Evolutionary conservation across 345 rosid genomes (phyloP).

Genomic region (Chamaenerion angustifolium): DNA sequence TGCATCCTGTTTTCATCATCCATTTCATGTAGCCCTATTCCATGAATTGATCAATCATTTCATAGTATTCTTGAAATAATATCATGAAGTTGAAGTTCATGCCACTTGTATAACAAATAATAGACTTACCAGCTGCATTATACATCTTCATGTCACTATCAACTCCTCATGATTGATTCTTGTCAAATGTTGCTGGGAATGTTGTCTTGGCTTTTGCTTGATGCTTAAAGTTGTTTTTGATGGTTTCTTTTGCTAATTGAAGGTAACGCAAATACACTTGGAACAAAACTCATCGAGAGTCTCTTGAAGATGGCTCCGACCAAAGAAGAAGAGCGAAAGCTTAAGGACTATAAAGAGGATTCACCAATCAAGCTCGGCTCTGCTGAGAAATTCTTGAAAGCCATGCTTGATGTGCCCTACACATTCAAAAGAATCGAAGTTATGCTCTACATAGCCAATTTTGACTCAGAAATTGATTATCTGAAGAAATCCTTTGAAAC

Average conservation of each 20-base stretch:
- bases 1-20: no score
- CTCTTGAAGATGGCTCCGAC: conserved; percentile 86
- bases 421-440: conserved; percentile 79
- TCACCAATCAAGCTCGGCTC: conserved; percentile 71
- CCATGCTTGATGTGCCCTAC: conserved; percentile 79
- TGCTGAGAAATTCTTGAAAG: conserved; percentile 84
- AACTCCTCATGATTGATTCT: no score
- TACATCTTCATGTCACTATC: conserved; percentile 33
- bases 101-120: no score
- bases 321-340: conserved; percentile 84
- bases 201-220: no score
- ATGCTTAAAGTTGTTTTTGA: no score
- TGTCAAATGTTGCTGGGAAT: no score
- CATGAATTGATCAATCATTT: no score
- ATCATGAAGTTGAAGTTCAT: no score
- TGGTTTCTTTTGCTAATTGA: not conserved
- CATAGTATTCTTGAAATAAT: no score
- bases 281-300: conserved; percentile 90
- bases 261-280: conserved; percentile 87
- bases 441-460: conserved; percentile 82
- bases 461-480: conserved; percentile 81
- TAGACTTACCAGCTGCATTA: no score
- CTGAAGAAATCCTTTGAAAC: conserved; percentile 69
- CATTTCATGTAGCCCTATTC: no score
- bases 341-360: conserved; percentile 64